A percentile compares a stretch with the other conserved stretches of the same genome.
phyloP scores from a whole-genome alignment of 768 basidiomycete genomes.

The Rhodotorula kratochvilovae region DNA sequence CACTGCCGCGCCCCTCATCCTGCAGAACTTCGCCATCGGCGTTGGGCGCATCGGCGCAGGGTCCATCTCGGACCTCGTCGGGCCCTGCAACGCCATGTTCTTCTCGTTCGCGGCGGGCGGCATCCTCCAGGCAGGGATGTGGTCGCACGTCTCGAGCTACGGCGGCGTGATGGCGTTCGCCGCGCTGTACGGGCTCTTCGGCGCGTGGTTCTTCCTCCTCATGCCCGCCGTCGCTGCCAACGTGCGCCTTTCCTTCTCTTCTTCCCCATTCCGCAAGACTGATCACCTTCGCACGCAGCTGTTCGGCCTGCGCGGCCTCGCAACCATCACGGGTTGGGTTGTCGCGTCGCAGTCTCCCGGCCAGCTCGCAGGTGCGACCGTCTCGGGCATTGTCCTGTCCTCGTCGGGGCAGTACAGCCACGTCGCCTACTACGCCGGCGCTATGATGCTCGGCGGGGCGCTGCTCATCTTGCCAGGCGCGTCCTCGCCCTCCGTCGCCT shows the following conservation, averaged over 20 bases:
- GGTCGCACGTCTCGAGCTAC: slow-evolving; percentile 34
- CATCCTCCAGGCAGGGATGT: slow-evolving; percentile 41
- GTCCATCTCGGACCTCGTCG: slow-evolving; percentile 41
- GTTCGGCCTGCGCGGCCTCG: slow-evolving; percentile 28
- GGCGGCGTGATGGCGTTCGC: slow-evolving; percentile 40
- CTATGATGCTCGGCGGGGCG: slow-evolving; percentile 16
- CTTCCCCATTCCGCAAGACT: too few species aligned
- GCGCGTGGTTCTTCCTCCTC: slow-evolving; percentile 16
- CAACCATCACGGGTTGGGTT: slow-evolving; percentile 24
- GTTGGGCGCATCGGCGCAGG: slow-evolving; percentile 36
- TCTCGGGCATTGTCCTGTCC: slow-evolving; percentile 15
- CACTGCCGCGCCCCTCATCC: slow-evolving; percentile 19
- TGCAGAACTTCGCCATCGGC: slow-evolving; percentile 36
- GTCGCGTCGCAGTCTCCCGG: slow-evolving; percentile 5
- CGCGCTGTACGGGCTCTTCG: slow-evolving; percentile 10
- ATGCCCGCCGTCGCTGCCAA: background rate
- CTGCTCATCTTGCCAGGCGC: slow-evolving; percentile 9
- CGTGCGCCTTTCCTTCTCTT: background rate
- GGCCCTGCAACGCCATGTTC: slow-evolving; percentile 44
- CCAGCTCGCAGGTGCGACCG: slow-evolving; percentile 16
- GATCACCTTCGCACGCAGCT: background rate
- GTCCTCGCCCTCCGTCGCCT: background rate
- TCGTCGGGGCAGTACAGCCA: slow-evolving; percentile 7
- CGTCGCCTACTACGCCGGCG: slow-evolving; percentile 19
- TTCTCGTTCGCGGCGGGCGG: slow-evolving; percentile 27